A percentile compares a stretch with the other conserved stretches of the same genome.
Conservation (phyloP, 1,284 basidiomycete genomes). For the Flammula alnicola region DNA sequence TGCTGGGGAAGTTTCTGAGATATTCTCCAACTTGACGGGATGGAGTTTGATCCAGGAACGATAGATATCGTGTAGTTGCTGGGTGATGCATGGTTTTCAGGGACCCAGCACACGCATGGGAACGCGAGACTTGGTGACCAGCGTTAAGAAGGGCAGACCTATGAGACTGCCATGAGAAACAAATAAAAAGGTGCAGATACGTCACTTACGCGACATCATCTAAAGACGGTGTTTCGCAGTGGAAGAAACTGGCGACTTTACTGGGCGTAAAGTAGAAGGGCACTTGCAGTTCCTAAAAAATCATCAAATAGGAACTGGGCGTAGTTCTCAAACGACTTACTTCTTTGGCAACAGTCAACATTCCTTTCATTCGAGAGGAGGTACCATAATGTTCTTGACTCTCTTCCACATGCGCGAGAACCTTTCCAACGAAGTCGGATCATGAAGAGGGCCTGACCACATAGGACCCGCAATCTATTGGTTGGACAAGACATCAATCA, state of each 20-base stretch:
- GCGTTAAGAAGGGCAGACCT: constrained; percentile 89
- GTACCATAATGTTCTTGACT: constrained; percentile 78
- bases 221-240: constrained; percentile 79
- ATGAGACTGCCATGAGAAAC: not conserved
- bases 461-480: constrained; percentile 91
- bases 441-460: constrained; percentile 93
- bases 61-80: constrained; percentile 82
- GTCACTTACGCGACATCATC: constrained; percentile 72
- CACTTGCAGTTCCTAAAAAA: constrained; percentile 70
- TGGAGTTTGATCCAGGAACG: constrained; percentile 82
- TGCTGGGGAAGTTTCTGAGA: constrained; percentile 74
- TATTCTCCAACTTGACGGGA: constrained; percentile 85
- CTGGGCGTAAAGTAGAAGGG: constrained; percentile 95
- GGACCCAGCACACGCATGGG: constrained; percentile 88
- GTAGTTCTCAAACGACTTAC: constrained; percentile 45
- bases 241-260: constrained; percentile 82
- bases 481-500: not conserved
- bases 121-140: constrained; percentile 85
- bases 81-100: constrained; percentile 85
- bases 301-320: not conserved
- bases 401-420: constrained; percentile 76
- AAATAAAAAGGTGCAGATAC: not conserved
- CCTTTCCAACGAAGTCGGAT: constrained; percentile 74
- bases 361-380: constrained; percentile 87
- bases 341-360: constrained; percentile 90